Evolutionary conservation across 192 early-diverging fungal species (phyloP), one percentile per base, ranked within the genome.

Genomic region (Chytriomyces confervae): DNA sequence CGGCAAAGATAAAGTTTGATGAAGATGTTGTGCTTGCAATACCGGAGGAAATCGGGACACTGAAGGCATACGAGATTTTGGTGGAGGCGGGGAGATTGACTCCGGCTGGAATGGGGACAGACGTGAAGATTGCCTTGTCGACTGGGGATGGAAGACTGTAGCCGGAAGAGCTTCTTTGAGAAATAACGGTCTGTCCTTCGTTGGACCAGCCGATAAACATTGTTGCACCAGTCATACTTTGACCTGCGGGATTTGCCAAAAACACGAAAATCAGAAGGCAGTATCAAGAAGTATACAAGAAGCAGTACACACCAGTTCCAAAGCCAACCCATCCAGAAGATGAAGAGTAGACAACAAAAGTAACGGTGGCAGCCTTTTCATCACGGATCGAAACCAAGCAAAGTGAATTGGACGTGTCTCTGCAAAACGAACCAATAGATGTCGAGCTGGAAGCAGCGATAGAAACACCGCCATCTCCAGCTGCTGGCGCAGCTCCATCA

Each of bases 251-350:
- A 5, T n/a, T 57, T n/a, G 53, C 53, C 53, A 5, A 13, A 13
- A 13, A 57, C 53, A 1, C 5, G 5, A 4, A 57, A 57, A 57
- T n/a, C 53, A 57, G 20, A 57, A 57, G 53, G 36, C 36, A 36
- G 4, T 36, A 3, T 36, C 36, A 3, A 4, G 36, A 36, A 2
- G 2, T 20, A 57, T 57, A 20, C 3, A 57, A 57, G 1, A 57
- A 57, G 20, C 53, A 57, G 3, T 13, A 29, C 13, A 50, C 43
- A n/a, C 79, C 79, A 7, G 67, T 27, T 6, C 82, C 82, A 50
- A 83, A 0, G 7, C 50, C 80, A 11, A 65, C 27, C 64, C 64
- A 65, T 43, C 64, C 64, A 13, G 27, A 5, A 27, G 9, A 27
- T 18, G 70, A 61, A 1, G 70, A 60, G 24, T 60, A 61, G 10